A percentile compares a stretch with the other conserved stretches of the same genome.
These are phyloP conservation scores for Sinapis alba DNA, from an alignment of 441 rosid genomes.

Conservation along the genomic window DNA sequence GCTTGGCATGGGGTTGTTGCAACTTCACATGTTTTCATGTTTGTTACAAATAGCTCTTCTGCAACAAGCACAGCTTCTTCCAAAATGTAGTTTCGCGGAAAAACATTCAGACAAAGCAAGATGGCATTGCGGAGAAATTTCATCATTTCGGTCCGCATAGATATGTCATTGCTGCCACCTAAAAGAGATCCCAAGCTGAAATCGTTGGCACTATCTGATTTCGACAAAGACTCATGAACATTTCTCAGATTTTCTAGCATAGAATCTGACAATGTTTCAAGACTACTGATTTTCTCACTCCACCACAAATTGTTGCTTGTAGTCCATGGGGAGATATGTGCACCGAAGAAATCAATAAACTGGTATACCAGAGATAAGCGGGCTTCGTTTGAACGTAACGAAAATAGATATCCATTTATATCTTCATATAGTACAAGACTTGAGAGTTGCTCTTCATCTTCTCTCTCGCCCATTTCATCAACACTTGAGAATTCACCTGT, in stretches of 20 bases:
- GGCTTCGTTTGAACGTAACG: slow-evolving; percentile 70
- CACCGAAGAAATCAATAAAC: slow-evolving; percentile 88
- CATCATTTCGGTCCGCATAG: slow-evolving; percentile 64
- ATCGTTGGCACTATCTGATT: slow-evolving; percentile 40
- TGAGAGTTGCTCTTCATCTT: slow-evolving; percentile 68
- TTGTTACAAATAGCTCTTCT: slow-evolving; percentile 72
- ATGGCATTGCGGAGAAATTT: slow-evolving; percentile 82
- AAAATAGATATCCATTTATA: slow-evolving; percentile 75
- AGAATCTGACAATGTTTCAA: slow-evolving; percentile 70
- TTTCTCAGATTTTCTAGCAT: slow-evolving; percentile 56
- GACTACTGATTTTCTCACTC: slow-evolving; percentile 67
- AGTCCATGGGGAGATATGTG: slow-evolving; percentile 63
- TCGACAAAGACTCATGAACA: slow-evolving; percentile 41
- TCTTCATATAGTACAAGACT: slow-evolving; percentile 83
- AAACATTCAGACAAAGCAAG: slow-evolving; percentile 73
- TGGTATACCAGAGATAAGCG: slow-evolving; percentile 73
- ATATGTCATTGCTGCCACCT: slow-evolving; percentile 49
- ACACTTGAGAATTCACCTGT: slow-evolving; percentile 40
- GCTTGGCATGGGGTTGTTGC: slow-evolving; percentile 73
- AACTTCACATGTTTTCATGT: slow-evolving; percentile 56
- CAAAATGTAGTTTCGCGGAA: slow-evolving; percentile 76
- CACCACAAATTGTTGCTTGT: slow-evolving; percentile 87
- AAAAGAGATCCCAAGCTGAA: slow-evolving; percentile 53
- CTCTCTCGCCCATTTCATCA: slow-evolving; percentile 51
- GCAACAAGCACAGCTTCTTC: slow-evolving; percentile 92